Percentiles rank a stretch among this genome's conserved stretches.
Conservation (phyloP, 257 asterid species). For the Henckelia pumila region DNA sequence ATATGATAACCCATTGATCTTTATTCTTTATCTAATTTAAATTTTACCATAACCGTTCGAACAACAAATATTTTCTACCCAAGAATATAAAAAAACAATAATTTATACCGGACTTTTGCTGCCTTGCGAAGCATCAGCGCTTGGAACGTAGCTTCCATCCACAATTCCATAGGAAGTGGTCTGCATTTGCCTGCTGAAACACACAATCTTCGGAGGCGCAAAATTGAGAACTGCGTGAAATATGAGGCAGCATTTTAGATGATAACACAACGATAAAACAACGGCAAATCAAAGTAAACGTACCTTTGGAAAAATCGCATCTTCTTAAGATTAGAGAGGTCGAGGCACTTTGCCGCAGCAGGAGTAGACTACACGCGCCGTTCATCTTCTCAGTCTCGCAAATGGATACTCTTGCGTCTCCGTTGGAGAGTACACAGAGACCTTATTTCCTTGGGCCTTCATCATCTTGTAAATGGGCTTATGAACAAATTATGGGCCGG, state of each 20-base stretch:
- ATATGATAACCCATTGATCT: background rate
- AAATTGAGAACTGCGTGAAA: conserved; percentile 40
- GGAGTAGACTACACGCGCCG: conserved; percentile 48
- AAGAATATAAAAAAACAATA: conserved; percentile 10
- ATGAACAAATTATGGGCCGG: background rate
- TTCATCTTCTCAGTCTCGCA: conserved; percentile 36
- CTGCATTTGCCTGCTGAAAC: conserved; percentile 69
- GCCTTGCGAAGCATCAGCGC: conserved; percentile 37
- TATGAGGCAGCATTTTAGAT: conserved; percentile 1
- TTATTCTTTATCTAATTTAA: background rate
- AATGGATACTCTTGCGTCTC: background rate
- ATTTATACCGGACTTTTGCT: conserved; percentile 34
- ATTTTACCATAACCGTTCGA: background rate
- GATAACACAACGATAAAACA: background rate
- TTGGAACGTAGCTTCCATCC: conserved; percentile 71
- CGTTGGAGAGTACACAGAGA: background rate
- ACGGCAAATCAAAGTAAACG: background rate
- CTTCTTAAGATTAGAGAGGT: conserved; percentile 36
- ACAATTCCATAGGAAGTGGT: conserved; percentile 61
- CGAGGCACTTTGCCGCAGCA: conserved; percentile 52
- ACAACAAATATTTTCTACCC: background rate
- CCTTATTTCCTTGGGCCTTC: background rate
- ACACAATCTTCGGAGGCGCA: conserved; percentile 39
- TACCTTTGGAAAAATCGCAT: conserved; percentile 45
- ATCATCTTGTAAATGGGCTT: background rate